Evolutionary conservation across 495 filamentous ascomycete species (phyloP), one percentile per base, ranked within the genome.

Genomic region (Acidomyces sp.): DNA sequence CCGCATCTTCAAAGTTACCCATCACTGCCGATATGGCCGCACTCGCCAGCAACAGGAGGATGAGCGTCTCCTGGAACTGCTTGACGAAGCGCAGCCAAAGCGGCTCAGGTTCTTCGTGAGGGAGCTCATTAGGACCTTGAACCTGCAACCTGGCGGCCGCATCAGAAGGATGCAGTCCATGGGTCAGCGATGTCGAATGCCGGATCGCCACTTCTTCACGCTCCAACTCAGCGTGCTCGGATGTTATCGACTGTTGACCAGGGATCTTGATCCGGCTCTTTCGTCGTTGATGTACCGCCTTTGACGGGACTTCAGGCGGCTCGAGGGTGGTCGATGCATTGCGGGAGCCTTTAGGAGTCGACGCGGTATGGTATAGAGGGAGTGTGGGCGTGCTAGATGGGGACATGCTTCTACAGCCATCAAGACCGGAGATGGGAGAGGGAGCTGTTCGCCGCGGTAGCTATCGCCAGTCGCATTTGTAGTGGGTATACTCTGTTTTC

Each of bases 81-180:
- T 92, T 87, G 49, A 93, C 59, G 53, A 99, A 99, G 39, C 87
- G 81, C 21, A 94, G 61, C 82, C 90, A 96, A 37, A 95, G 61
- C 12, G 90, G 86, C 62, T 99, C 90, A 3, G 87, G 85, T 44
- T 86, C 79, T 40, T 93, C 84, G 50, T 87, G 84, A 4, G 88
- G 85, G 31, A 99, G 78, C 60, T 99, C 90, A 56, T 99, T 99
- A 7, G 82, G 76, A 18, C 90, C 90, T 69, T 90, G 71, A 40
- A 77, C 74, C 42, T 76, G 71, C 21, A 93, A 64, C 41, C 88
- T 77, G 20, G 80, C 65, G 45, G 82, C 70, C 11, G 85, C 87
- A 59, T 93, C 84, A 4, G 77, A 66, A 2, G 84, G 80, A 1
- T 80, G 72, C 16, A 99, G 70, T 21, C 90, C 90, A 49, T 83